Evolutionary conservation across 768 basidiomycete species (phyloP).

Genomic region (Dacryopinax primogenitus): DNA sequence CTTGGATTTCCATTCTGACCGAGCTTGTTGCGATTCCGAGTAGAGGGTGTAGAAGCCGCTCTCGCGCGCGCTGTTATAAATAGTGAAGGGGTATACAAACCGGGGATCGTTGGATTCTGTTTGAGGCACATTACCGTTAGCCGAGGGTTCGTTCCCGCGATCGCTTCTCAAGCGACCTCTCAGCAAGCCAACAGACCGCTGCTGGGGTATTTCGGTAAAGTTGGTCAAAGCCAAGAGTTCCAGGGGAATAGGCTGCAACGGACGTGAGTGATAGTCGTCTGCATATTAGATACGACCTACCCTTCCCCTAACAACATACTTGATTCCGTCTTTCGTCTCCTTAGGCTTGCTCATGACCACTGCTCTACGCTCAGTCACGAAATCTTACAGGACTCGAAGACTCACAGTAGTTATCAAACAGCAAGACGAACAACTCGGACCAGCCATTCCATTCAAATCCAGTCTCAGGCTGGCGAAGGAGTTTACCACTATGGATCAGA

Average conservation of each 20-base stretch:
- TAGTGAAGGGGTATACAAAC: constrained; percentile 72
- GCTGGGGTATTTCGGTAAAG: constrained; percentile 67
- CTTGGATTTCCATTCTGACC: constrained; percentile 80
- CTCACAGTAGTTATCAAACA: constrained; percentile 93
- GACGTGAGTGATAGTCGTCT: constrained; percentile 5
- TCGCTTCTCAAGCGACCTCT: constrained; percentile 36
- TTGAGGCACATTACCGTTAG: constrained; percentile 22
- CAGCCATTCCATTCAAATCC: constrained; percentile 81
- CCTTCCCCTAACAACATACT: constrained; percentile 67
- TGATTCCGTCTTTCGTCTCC: constrained; percentile 59
- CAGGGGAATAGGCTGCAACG: constrained; percentile 70
- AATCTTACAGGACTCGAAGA: constrained; percentile 18
- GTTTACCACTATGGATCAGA: constrained; percentile 67
- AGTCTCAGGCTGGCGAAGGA: constrained; percentile 77
- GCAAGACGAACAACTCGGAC: constrained; percentile 76
- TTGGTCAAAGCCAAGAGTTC: constrained; percentile 77
- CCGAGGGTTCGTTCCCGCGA: constrained; percentile 32
- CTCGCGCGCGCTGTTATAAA: constrained; percentile 77
- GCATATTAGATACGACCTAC: constrained; percentile 33
- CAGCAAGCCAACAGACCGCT: constrained; percentile 59
- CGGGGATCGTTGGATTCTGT: constrained; percentile 49
- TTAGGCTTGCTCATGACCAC: constrained; percentile 84
- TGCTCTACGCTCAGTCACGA: constrained; percentile 23
- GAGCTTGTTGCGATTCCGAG: constrained; percentile 62
- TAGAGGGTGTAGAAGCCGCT: constrained; percentile 81